A percentile compares a stretch with the other conserved stretches of the same genome.
These are phyloP conservation scores for Mortierella sp. DNA, from an alignment of 371 early-diverging fungal species.

Conservation along the genomic window DNA sequence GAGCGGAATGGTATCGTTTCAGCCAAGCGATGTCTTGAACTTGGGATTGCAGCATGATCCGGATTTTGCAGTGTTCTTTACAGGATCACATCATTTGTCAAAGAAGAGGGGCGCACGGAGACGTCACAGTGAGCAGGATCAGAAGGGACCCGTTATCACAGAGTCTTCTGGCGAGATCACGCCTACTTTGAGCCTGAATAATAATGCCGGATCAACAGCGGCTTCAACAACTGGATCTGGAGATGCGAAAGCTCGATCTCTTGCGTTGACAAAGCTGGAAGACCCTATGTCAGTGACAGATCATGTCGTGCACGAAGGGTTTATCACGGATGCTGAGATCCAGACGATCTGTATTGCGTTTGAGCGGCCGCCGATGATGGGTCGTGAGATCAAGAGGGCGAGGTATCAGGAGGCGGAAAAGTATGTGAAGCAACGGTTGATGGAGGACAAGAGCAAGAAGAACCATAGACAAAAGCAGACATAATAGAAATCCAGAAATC, in stretches of 20 bases:
- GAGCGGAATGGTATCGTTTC: slow-evolving; percentile 39
- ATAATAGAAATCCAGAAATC: not conserved
- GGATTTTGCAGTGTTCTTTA: slow-evolving; percentile 55
- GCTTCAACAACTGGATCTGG: not conserved
- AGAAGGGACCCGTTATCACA: slow-evolving; percentile 16
- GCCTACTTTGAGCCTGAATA: not conserved
- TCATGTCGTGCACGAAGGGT: slow-evolving; percentile 38
- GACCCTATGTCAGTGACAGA: slow-evolving; percentile 46
- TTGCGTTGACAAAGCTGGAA: slow-evolving; percentile 6
- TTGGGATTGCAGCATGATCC: slow-evolving; percentile 55
- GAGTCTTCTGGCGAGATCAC: slow-evolving; percentile 47
- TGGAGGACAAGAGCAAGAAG: slow-evolving; percentile 1
- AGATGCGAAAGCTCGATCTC: not conserved
- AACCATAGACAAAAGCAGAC: not conserved
- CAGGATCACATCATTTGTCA: slow-evolving; percentile 36
- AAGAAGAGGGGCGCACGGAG: slow-evolving; percentile 9
- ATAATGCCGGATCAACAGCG: not conserved
- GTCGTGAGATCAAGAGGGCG: slow-evolving; percentile 29
- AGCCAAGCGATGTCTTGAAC: slow-evolving; percentile 54
- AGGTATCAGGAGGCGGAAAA: slow-evolving; percentile 44
- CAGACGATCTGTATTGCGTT: slow-evolving; percentile 18
- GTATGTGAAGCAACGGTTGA: slow-evolving; percentile 42
- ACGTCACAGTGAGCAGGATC: slow-evolving; percentile 4
- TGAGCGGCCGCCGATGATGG: slow-evolving; percentile 11
- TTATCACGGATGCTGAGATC: slow-evolving; percentile 41